Evolutionary conservation across 768 basidiomycete species (phyloP).

Genomic region (Termitomyces sp.): DNA sequence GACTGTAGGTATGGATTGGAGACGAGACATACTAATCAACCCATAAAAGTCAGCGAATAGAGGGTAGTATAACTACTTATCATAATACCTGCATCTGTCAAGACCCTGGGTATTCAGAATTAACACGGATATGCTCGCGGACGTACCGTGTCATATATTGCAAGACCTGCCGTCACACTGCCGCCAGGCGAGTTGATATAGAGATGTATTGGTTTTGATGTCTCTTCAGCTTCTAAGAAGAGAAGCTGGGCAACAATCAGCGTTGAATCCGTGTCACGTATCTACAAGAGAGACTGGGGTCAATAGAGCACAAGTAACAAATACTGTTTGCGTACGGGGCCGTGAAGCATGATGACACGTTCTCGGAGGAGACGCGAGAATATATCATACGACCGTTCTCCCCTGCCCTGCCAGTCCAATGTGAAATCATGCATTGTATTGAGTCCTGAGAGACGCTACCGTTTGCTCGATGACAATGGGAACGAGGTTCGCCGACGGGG

Average conservation of each 20-base stretch:
- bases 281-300: conserved; percentile 37
- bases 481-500: conserved; percentile 62
- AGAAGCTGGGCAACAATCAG: conserved; percentile 88
- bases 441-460: conserved; percentile 27
- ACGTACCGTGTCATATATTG: conserved; percentile 94
- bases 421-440: conserved; percentile 7
- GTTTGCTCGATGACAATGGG: conserved; percentile 95
- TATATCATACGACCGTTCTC: conserved; percentile 91
- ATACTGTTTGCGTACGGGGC: conserved; percentile 58
- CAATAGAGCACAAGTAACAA: not conserved
- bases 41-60: conserved; percentile 16
- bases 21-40: conserved; percentile 75
- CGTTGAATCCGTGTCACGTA: conserved; percentile 85
- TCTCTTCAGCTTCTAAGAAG: conserved; percentile 94
- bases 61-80: conserved; percentile 1
- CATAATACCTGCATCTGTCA: conserved; percentile 62
- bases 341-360: conserved; percentile 92
- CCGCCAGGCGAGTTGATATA: conserved; percentile 98
- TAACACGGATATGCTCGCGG: not conserved
- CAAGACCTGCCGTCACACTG: conserved; percentile 91
- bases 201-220: conserved; percentile 89
- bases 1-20: conserved; percentile 94
- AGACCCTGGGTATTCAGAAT: conserved; percentile 6
- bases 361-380: conserved; percentile 91
- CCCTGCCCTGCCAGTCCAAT: conserved; percentile 53